Evolutionary conservation across 345 rosid species (phyloP), one percentile per base, ranked within the genome.

Genomic region (Melaleuca alternifolia): DNA sequence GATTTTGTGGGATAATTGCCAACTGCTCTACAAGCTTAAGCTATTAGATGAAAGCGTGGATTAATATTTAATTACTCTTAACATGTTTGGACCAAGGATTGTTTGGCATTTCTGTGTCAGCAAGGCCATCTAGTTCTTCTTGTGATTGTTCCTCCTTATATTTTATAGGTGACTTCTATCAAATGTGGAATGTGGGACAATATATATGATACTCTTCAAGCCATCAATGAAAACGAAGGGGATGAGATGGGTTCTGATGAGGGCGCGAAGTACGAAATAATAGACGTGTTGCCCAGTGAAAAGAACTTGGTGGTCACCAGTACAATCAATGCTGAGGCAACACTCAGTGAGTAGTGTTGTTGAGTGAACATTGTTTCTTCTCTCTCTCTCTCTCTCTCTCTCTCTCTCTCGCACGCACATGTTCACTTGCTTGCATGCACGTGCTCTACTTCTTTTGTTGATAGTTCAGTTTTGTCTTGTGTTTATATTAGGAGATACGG

Each of bases 151-250:
- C 41, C 44, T 28, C 26, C 24, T 53, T 33, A 83, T 82, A 77
- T 88, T 57, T 51, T 91, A 65, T 91, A 97, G 99, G 96, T 97
- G 86, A 86, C 90, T 84, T 94, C 99, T 84, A 93, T 97, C 84
- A 95, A 91, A 93, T 88, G 75, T 85, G 98, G 97, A 85, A 91
- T 92, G 93, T 96, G 96, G 93, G 98, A 97, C 92, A 97, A 95
- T 85, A 91, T 94, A 77, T 95, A 97, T 90, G 97, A 95, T 91
- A 87, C 93, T 90, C 79, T 91, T n/a, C 92, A 90, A 85, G 89
- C 85, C 51, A 77, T 88, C 15, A 88, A 50, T 82, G 86, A 87
- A 76, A 59, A 65, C 62, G 93, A 89, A 28, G 52, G 54, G 14
- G 53, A 83, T n/a, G 77, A 57, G 54, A 86, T 33, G 30, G 48